Evolutionary conservation across 208 protist species (phyloP), one percentile per base, ranked within the genome.

Genomic region (Crithidia thermophila): DNA sequence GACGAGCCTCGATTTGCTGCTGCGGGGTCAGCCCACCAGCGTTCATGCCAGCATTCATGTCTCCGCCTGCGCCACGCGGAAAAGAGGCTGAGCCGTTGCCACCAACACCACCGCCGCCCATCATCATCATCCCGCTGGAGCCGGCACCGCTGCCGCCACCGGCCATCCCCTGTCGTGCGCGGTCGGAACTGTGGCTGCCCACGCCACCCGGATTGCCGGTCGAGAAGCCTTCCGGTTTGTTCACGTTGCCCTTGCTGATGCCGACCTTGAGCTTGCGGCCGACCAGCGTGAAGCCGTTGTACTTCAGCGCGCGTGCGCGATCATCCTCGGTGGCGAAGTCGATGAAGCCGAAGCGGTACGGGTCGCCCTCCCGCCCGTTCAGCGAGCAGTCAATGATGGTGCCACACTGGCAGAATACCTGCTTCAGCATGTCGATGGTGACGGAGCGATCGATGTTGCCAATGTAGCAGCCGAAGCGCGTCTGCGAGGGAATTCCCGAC

Each of bases 291-390:
- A 88, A 90, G 56, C 90, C 90, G 70, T 95, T 91, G 82, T 89
- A 91, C 81, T 93, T 92, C 75, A 95, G 75, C 18, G 90, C 90
- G 18, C 83, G 74, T 11, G 76, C 69, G 20, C 90, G 85, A 49
- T 89, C 90, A 28, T 93, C 87, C 62, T 92, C 85, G 20, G 81
- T 80, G 45, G 79, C 77, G 56, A 95, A 95, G 74, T 95, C 90
- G 47, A 95, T 94, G 63, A 95, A 95, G 3, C 90, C 90, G 67
- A 89, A 95, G 49, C 90, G 87, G 59, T 91, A 94, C 11, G 85
- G 87, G 60, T 93, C 85, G 20, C 77, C 82, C 45, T 90, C 83
- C 4, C 79, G 67, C 13, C 87, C 87, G 67, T 95, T 95, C n/a
- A 95, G 81, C 4, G 85, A 93, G 75, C 78, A 85, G 69, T 95